A percentile compares a stretch with the other conserved stretches of the same genome.
Evolutionary conservation across 441 rosid species (phyloP).

Genomic region (Syzygium malaccense): DNA sequence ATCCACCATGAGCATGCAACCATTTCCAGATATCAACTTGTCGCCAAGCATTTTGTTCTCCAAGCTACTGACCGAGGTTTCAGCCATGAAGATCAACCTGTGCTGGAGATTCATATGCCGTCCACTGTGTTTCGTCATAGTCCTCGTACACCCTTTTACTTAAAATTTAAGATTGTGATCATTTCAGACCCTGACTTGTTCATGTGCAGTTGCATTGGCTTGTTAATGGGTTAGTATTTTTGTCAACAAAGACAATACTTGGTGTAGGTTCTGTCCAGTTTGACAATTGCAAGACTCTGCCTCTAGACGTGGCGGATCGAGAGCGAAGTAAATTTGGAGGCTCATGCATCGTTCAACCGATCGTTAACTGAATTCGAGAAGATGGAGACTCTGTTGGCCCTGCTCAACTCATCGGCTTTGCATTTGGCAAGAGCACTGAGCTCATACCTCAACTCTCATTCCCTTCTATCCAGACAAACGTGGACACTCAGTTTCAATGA

Average conservation of each 20-base stretch:
- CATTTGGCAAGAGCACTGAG: slow-evolving; percentile 27
- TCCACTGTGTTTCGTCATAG: slow-evolving; percentile 16
- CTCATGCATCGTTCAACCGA: background rate
- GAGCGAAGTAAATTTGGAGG: background rate
- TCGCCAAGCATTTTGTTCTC: no score
- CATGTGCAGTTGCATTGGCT: background rate
- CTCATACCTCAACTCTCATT: slow-evolving; percentile 20
- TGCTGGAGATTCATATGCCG: slow-evolving; percentile 12
- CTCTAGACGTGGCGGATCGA: slow-evolving; percentile 9
- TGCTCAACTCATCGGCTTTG: slow-evolving; percentile 22
- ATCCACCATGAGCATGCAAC: no score
- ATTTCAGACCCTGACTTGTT: background rate
- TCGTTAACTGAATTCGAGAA: slow-evolving; percentile 10
- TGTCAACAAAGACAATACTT: background rate
- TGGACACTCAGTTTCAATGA: no score
- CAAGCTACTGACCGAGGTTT: no score
- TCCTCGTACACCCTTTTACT: slow-evolving; percentile 14
- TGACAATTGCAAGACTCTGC: slow-evolving; percentile 10
- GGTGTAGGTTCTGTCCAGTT: slow-evolving; percentile 21
- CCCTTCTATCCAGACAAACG: slow-evolving; percentile 22
- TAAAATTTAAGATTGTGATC: background rate
- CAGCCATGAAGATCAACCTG: slow-evolving; percentile 17
- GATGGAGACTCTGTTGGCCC: background rate
- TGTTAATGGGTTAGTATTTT: background rate
- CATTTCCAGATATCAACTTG: no score